A percentile compares a stretch with the other conserved stretches of the same genome.
These are phyloP conservation scores for Trichoderma arundinaceum DNA, from an alignment of 2,329 filamentous ascomycete genomes.

Conservation along the genomic window DNA sequence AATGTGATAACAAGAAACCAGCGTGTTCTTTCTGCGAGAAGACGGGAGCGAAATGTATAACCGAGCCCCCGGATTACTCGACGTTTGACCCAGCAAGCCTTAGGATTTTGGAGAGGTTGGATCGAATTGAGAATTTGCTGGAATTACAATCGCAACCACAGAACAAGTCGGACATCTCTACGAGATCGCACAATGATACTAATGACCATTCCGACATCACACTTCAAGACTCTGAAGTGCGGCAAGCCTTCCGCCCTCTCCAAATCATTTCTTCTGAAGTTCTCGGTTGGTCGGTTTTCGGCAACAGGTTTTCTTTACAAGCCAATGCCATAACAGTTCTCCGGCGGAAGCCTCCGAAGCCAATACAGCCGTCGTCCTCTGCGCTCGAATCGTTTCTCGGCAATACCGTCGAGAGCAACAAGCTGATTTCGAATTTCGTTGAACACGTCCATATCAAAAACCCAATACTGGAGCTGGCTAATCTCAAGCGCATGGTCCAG, in stretches of 20 bases:
- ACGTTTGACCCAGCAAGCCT: conserved; percentile 12
- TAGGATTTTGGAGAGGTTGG: neutral
- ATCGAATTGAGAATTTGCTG: neutral
- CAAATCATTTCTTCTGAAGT: neutral
- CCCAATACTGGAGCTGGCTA: neutral
- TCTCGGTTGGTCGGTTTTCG: conserved; percentile 3
- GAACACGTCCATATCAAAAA: neutral
- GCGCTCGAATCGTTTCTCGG: neutral
- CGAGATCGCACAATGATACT: neutral
- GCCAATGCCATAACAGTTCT: neutral
- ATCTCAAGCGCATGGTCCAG: neutral
- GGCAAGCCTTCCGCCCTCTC: neutral
- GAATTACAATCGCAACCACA: neutral
- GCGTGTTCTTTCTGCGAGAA: neutral
- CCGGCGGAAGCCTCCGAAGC: neutral
- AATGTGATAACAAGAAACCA: conserved; percentile 7
- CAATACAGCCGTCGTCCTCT: neutral
- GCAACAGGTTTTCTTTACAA: neutral
- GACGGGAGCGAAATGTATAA: neutral
- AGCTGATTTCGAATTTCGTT: neutral
- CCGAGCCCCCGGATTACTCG: neutral
- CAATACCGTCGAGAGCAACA: neutral
- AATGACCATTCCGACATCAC: neutral
- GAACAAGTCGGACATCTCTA: neutral
- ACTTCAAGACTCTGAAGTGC: neutral